Base-by-base conservation (phyloP, 768 basidiomycete species). In the Psilocybe azurescens region DNA sequence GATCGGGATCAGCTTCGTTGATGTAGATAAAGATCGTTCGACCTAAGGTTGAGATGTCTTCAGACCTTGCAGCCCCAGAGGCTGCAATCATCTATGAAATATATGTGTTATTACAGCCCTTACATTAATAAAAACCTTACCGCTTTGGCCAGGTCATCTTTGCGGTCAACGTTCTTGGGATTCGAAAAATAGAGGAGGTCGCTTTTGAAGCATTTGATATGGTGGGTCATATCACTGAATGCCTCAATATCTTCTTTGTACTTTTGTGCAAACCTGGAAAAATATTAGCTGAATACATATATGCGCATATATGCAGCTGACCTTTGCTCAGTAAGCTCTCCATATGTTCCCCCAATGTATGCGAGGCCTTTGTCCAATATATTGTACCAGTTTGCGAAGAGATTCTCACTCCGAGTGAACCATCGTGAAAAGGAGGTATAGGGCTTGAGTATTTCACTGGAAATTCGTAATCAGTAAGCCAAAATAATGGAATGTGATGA, bases 11-110 rank as follows among this genome's bases (percentile, higher is more conserved):
- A 49, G 5, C 5, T 16, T n/a, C 16, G 47, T 38, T 28, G 16
- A 49, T 28, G n/a, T 49, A 49, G 8, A 7, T n/a, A 49, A 49
- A 6, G 5, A n/a, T 49, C 9, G 46, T 41, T 5, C 46, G 24
- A 2, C 44, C 2, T 11, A 58, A 41, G 1, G 5, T 58, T 30
- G 41, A 49, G 5, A 58, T 58, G 28, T 58, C 56, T 8, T 30
- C 56, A 2, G 30, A 30, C 38, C 56, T 30, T 38, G 56, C 56
- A 30, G 18, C 44, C 28, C 30, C 38, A 10, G 38, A 38, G 5
- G 56, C 56, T 8, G 16, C 46, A 48, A 46, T 29, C 41, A 58
- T 38, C 56, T 58, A 33, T 5, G 24, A 41, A 47, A 58, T 6
- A 3, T 8, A 36, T 4, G 47, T 29, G 20, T 18, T n/a, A 28